Conservation (phyloP, 352 stramenopile species). For the Globisporangium splendens region DNA sequence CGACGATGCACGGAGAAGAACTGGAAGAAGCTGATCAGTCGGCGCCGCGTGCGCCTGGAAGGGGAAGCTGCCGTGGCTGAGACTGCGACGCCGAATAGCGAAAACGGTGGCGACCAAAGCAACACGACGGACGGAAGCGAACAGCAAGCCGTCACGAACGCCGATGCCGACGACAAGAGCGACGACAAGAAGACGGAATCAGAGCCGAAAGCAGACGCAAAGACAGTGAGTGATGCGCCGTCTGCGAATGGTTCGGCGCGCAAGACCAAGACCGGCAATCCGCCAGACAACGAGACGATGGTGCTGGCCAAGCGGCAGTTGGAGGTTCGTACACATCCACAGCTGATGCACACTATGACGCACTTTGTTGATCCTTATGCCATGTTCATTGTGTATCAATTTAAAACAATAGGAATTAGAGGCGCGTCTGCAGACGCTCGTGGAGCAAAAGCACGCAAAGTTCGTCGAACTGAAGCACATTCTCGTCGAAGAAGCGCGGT, state of each 20-base stretch:
- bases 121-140: too few species aligned
- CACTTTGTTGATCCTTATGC: background rate
- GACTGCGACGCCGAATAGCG: constrained; percentile 8
- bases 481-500: constrained; percentile 57
- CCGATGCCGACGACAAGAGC: too few species aligned
- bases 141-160: too few species aligned
- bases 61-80: constrained; percentile 5
- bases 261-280: constrained; percentile 18
- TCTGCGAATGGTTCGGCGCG: constrained; percentile 7
- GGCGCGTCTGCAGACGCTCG: constrained; percentile 39
- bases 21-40: constrained; percentile 71
- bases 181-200: too few species aligned
- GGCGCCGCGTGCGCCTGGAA: constrained; percentile 34
- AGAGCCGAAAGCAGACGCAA: background rate
- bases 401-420: constrained; percentile 32
- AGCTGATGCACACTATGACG: background rate
- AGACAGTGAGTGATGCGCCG: background rate
- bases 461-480: constrained; percentile 75
- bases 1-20: constrained; percentile 74
- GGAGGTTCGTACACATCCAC: constrained; percentile 10
- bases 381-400: background rate
- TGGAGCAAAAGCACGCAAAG: constrained; percentile 68
- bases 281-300: constrained; percentile 20
- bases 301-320: constrained; percentile 28
- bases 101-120: constrained; percentile 10